Evolutionary conservation across 1,139 yeast species (phyloP).

Genomic region (Diutina scorzettiae): DNA sequence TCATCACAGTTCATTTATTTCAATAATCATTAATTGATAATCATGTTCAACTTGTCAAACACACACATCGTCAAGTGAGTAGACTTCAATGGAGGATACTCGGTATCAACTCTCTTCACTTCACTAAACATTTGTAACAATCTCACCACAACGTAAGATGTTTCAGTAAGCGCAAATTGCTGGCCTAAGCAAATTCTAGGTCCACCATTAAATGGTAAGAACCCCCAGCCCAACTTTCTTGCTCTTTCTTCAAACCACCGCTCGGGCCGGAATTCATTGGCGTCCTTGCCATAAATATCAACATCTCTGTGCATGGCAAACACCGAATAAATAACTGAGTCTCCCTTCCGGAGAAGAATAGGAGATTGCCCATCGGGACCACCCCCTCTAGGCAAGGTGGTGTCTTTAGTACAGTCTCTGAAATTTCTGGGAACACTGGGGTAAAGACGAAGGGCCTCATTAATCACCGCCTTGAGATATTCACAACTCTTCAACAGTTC

Average conservation of each 20-base stretch:
- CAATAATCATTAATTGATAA: background rate
- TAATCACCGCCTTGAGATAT: slow-evolving; percentile 34
- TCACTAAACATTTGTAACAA: slow-evolving; percentile 16
- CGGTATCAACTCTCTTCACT: background rate
- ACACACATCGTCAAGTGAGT: background rate
- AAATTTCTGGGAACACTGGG: slow-evolving; percentile 46
- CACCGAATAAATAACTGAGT: slow-evolving; percentile 32
- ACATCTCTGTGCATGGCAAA: slow-evolving; percentile 34
- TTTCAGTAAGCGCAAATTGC: slow-evolving; percentile 46
- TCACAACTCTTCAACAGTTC: slow-evolving; percentile 39
- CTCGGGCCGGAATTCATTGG: slow-evolving; percentile 37
- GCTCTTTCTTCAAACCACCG: slow-evolving; percentile 41
- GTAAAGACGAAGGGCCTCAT: slow-evolving; percentile 41
- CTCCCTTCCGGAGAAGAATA: slow-evolving; percentile 33
- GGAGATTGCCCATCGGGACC: slow-evolving; percentile 33
- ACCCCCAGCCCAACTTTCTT: slow-evolving; percentile 36
- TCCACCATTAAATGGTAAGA: slow-evolving; percentile 44
- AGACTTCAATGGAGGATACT: background rate
- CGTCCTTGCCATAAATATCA: slow-evolving; percentile 34
- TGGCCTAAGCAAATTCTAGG: slow-evolving; percentile 44
- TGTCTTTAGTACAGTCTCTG: slow-evolving; percentile 32
- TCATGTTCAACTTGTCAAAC: background rate
- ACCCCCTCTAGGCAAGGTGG: slow-evolving; percentile 42
- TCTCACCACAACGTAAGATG: slow-evolving; percentile 33
- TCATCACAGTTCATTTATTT: background rate